Evolutionary conservation across 257 asterid genomes (phyloP), one percentile per base, ranked within the genome.

Genomic region (Salvia rosmarinus): DNA sequence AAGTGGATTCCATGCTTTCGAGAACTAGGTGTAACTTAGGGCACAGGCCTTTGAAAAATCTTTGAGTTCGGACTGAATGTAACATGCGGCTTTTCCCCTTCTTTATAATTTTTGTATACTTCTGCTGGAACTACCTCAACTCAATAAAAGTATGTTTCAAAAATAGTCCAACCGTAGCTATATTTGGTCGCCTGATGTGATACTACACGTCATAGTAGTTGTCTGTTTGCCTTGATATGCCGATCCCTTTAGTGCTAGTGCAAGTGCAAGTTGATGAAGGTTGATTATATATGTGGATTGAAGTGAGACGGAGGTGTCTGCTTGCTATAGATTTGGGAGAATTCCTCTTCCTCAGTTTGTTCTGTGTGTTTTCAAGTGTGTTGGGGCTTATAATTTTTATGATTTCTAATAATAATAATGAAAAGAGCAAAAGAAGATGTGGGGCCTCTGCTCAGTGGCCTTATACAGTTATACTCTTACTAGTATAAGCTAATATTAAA

Each of bases 271-370:
- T 56, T 28, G 70, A 64, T 64, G 63, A 19, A 71, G 46, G 14
- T 67, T 63, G 50, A 59, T 55, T n/a, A 34, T 20, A 13, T 20
- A 16, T 32, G 44, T 42, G 9, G 25, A 34, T 16, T 6, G 64
- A 64, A 16, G 34, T 71, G 65, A 23, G 5, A 6, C 9, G 43
- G 46, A 49, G 56, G 32, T 66, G 63, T 76, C 57, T 37, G 63
- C 57, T 30, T 25, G 77, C 46, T 25, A 42, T 56, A 57, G 46
- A 20, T 72, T 44, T 17, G 60, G 68, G 58, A 49, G 73, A 70
- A 20, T 21, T 68, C 37, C 60, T 56, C 5, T n/a, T 30, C 35
- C n/a, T 58, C 43, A 8, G 57, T 19, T 56, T 25, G 54, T 39
- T 66, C 47, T 65, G 6, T 57, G 57, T 32, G 2, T 57, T 32